Evolutionary conservation across 768 basidiomycete genomes (phyloP).

Genomic region (Trametes punicea): DNA sequence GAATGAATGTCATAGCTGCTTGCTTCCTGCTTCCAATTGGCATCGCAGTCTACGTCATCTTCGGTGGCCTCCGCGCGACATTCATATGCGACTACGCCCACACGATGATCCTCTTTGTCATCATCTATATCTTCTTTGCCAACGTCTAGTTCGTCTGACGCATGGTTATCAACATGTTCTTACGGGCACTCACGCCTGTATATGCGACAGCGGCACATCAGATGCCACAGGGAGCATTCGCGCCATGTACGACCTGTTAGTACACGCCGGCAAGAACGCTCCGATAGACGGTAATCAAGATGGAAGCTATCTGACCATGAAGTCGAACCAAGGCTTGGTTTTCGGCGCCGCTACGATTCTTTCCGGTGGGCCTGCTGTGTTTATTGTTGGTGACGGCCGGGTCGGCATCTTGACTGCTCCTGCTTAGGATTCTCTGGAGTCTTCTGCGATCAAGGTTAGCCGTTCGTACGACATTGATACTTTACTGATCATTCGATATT

Average conservation of each 20-base stretch:
- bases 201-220: conserved; percentile 21
- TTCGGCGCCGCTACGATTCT: conserved; percentile 29
- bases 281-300: conserved; percentile 49
- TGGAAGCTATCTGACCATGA: conserved; percentile 57
- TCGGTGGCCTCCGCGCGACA: conserved; percentile 30
- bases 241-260: conserved; percentile 45
- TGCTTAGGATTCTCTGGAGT: conserved; percentile 44
- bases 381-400: conserved; percentile 38
- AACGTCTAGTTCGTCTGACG: conserved; percentile 23
- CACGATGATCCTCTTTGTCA: conserved; percentile 29
- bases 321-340: conserved; percentile 36
- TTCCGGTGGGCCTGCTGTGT: conserved; percentile 11
- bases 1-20: conserved; percentile 30
- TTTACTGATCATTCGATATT: conserved; percentile 10
- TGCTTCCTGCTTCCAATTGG: conserved; percentile 31
- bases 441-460: conserved; percentile 48
- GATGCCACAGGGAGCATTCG: conserved; percentile 36
- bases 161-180: conserved; percentile 33
- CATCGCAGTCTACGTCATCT: conserved; percentile 31
- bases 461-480: background rate
- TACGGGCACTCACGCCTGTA: conserved; percentile 34
- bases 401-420: conserved; percentile 26
- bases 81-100: conserved; percentile 31
- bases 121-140: conserved; percentile 29
- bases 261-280: conserved; percentile 40